These are phyloP conservation scores for Mesembryanthemum crystallinum DNA, from an alignment of 148 eudicot species.

Conservation along the genomic window DNA sequence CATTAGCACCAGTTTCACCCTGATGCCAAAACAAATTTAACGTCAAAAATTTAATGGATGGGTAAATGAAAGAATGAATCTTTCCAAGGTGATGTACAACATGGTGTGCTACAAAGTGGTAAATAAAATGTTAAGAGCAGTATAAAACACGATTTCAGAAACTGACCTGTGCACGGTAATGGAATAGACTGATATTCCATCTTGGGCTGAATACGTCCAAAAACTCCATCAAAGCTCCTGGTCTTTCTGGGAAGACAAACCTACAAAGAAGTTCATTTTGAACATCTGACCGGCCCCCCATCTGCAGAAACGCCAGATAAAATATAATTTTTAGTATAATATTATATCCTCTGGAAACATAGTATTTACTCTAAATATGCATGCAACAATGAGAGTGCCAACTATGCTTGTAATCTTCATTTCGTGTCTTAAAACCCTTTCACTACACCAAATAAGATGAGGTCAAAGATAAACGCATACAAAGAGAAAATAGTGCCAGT, in stretches of 20 bases:
- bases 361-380: background rate
- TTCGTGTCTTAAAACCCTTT: background rate
- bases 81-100: background rate
- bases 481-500: background rate
- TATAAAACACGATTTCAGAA: background rate
- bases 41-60: constrained; percentile 1
- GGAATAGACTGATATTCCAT: constrained; percentile 96
- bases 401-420: background rate
- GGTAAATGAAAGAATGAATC: background rate
- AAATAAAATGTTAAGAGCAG: constrained; percentile 3
- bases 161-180: constrained; percentile 84
- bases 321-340: background rate
- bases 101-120: background rate
- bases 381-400: background rate
- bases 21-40: constrained; percentile 15
- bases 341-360: background rate
- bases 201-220: constrained; percentile 84
- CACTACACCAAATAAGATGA: background rate
- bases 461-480: background rate
- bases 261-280: constrained; percentile 79
- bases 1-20: constrained; percentile 96
- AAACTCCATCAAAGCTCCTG: constrained; percentile 83
- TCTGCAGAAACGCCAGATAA: constrained; percentile 38
- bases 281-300: constrained; percentile 73
- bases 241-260: constrained; percentile 87